These are phyloP conservation scores for Cladorrhinum sp. DNA, from an alignment of 2,329 filamentous ascomycete genomes.

Conservation along the genomic window DNA sequence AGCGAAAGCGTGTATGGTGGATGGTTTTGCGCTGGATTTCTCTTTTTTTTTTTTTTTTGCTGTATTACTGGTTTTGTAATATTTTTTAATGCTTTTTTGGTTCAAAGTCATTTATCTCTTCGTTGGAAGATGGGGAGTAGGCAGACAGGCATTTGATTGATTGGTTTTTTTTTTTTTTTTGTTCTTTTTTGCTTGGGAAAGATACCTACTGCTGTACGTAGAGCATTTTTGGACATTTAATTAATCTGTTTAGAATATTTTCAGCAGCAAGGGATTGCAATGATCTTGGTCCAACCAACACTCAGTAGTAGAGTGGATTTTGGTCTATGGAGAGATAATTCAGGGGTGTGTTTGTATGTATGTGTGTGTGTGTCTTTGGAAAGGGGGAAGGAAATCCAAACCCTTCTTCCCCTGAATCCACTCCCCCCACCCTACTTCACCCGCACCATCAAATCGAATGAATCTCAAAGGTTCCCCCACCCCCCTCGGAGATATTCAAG, in stretches of 20 bases:
- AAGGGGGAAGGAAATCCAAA: too few relatives aligned
- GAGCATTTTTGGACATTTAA: not conserved
- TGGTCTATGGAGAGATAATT: too few relatives aligned
- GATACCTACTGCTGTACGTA: not conserved
- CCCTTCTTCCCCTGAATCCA: too few relatives aligned
- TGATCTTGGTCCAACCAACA: too few relatives aligned
- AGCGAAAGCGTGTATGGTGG: not conserved
- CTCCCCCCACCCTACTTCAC: too few relatives aligned
- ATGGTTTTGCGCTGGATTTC: not conserved
- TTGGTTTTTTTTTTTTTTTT: not conserved
- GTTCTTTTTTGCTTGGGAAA: not conserved
- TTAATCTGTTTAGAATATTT: not conserved
- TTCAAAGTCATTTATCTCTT: not conserved
- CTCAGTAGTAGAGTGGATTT: too few relatives aligned
- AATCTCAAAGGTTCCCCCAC: too few relatives aligned
- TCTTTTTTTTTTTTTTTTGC: not conserved
- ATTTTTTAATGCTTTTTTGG: not conserved
- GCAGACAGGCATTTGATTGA: not conserved
- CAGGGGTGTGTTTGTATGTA: too few relatives aligned
- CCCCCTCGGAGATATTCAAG: too few relatives aligned
- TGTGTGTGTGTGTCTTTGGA: too few relatives aligned
- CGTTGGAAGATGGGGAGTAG: not conserved
- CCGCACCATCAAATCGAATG: too few relatives aligned
- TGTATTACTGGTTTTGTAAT: not conserved
- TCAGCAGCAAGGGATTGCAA: not conserved